These are phyloP conservation scores for Crassisporium funariophilum DNA, from an alignment of 768 basidiomycete genomes.

Conservation along the genomic window DNA sequence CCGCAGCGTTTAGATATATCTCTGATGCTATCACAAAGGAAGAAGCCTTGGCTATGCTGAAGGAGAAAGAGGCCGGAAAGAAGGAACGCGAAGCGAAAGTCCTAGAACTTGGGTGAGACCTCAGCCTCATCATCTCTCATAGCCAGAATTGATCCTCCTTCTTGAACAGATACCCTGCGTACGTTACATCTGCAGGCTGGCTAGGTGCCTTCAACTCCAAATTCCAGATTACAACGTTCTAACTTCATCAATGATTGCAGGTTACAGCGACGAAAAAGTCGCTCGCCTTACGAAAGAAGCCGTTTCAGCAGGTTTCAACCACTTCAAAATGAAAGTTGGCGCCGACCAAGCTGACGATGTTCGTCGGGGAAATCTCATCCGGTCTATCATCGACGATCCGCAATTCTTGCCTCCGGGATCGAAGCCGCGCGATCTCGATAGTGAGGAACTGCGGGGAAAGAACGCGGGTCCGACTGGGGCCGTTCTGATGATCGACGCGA, in stretches of 20 bases:
- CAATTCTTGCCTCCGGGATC: conserved; percentile 68
- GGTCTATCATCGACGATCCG: conserved; percentile 94
- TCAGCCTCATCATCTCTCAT: background rate
- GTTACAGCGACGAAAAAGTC: conserved; percentile 93
- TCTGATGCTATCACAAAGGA: conserved; percentile 91
- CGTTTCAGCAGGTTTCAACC: conserved; percentile 87
- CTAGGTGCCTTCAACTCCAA: conserved; percentile 48
- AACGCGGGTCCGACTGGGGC: conserved; percentile 94
- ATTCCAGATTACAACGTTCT: background rate
- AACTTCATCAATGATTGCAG: conserved; percentile 32
- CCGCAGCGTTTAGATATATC: conserved; percentile 86
- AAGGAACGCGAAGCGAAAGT: conserved; percentile 78
- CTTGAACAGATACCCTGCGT: conserved; percentile 78
- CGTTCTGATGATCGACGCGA: conserved; percentile 97
- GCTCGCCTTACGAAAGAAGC: conserved; percentile 84
- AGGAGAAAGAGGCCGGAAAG: conserved; percentile 75
- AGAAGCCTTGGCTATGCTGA: conserved; percentile 84
- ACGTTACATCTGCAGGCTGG: conserved; percentile 94
- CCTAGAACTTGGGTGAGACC: conserved; percentile 58
- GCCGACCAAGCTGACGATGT: conserved; percentile 80
- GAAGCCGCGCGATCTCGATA: conserved; percentile 59
- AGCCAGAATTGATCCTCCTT: background rate
- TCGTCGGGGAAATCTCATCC: conserved; percentile 84
- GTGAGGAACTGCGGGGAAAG: conserved; percentile 74
- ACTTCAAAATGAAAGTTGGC: conserved; percentile 99